These are phyloP conservation scores for Zostera marina DNA, from an alignment of 116 monocot genomes.

Conservation along the genomic window DNA sequence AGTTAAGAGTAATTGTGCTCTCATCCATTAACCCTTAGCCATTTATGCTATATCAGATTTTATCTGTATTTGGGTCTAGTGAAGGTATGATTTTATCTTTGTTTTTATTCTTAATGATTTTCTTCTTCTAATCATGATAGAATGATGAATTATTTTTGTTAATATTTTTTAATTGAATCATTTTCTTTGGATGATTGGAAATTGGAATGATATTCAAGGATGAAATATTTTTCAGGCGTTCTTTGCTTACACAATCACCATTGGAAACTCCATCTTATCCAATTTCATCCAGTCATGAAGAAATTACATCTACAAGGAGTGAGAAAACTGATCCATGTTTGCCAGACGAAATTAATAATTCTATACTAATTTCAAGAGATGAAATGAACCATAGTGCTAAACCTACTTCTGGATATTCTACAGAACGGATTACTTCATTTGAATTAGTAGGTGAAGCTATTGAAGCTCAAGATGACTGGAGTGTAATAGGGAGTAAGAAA, in stretches of 20 bases:
- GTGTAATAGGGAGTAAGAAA: conserved; percentile 45
- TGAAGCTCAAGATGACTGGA: conserved; percentile 9
- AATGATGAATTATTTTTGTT: too few species aligned
- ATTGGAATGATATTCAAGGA: background rate
- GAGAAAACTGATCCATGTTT: conserved; percentile 30
- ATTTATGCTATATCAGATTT: too few species aligned
- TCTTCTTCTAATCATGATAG: too few species aligned
- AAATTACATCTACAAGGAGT: conserved; percentile 20
- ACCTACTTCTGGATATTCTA: conserved; percentile 11
- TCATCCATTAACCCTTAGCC: too few species aligned
- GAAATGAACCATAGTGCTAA: conserved; percentile 3
- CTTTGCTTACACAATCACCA: conserved; percentile 76
- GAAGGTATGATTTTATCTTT: too few species aligned
- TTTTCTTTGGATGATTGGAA: background rate
- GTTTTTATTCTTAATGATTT: too few species aligned
- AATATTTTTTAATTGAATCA: background rate
- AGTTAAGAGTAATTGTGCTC: too few species aligned
- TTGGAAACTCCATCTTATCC: conserved; percentile 11
- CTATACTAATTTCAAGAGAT: conserved; percentile 18
- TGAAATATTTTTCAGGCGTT: conserved; percentile 44
- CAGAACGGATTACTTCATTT: conserved; percentile 5
- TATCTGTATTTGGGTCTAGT: too few species aligned
- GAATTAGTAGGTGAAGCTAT: conserved; percentile 8
- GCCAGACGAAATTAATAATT: conserved; percentile 13
- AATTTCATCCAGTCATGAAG: conserved; percentile 12